These are phyloP conservation scores for Neurospora crassa DNA, from an alignment of 2,329 filamentous ascomycete species.

Conservation along the genomic window DNA sequence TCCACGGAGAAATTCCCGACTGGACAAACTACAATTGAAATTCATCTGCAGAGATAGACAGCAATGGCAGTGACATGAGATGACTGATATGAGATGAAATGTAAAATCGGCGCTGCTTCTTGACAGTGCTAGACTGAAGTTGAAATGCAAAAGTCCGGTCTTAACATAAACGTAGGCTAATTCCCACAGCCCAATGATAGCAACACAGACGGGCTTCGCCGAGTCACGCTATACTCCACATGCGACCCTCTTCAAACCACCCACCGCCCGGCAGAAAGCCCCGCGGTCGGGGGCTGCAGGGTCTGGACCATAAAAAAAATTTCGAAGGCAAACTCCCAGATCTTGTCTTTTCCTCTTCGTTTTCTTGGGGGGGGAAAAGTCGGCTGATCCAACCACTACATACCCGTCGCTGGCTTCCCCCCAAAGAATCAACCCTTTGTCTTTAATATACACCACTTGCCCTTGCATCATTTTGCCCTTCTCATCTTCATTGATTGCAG, in stretches of 20 bases:
- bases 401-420: conserved; percentile 17
- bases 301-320: conserved; percentile 15
- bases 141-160: neutral
- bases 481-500: conserved; percentile 19
- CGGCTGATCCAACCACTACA: conserved; percentile 11
- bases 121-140: neutral
- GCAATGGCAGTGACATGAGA: neutral
- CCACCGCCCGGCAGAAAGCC: conserved; percentile 16
- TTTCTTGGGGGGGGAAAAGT: conserved; percentile 20
- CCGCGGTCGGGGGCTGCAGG: conserved; percentile 9
- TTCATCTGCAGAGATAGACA: neutral
- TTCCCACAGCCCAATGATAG: neutral
- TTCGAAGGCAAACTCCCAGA: conserved; percentile 8
- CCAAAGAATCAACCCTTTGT: conserved; percentile 9
- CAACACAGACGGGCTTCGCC: neutral
- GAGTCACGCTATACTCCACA: neutral
- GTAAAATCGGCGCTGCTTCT: neutral
- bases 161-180: neutral
- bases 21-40: neutral
- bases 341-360: conserved; percentile 15
- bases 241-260: neutral
- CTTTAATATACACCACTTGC: conserved; percentile 2
- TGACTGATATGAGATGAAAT: neutral
- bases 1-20: neutral
- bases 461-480: conserved; percentile 2